phyloP scores from a whole-genome alignment of 805 yeast species.

The Suhomyces sp. region DNA sequence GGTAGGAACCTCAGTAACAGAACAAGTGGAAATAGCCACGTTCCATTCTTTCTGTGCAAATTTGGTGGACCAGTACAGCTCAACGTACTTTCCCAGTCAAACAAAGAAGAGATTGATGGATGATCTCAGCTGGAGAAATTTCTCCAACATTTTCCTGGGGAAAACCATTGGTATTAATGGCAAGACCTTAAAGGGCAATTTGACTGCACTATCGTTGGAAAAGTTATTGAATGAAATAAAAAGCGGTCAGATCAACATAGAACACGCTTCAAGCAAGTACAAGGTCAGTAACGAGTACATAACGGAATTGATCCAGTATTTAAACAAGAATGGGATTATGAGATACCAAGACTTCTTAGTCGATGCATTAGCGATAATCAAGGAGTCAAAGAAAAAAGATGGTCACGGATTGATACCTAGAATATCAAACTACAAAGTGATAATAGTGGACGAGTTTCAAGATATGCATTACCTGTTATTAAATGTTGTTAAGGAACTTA shows the following conservation, averaged over 20 bases:
- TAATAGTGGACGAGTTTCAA: conserved; percentile 73
- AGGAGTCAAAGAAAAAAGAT: conserved; percentile 6
- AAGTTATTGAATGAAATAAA: conserved; percentile 23
- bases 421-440: conserved; percentile 28
- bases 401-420: conserved; percentile 17
- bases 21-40: conserved; percentile 48
- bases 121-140: conserved; percentile 51
- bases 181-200: conserved; percentile 19
- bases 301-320: conserved; percentile 24
- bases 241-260: conserved; percentile 19
- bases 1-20: conserved; percentile 35
- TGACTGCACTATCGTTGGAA: conserved; percentile 25
- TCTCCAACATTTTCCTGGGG: conserved; percentile 34
- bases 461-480: conserved; percentile 58
- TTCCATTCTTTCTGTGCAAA: conserved; percentile 63
- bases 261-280: conserved; percentile 23
- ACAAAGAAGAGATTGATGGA: conserved; percentile 42
- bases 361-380: conserved; percentile 29
- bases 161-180: conserved; percentile 32
- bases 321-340: conserved; percentile 34
- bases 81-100: conserved; percentile 11
- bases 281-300: conserved; percentile 28
- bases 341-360: conserved; percentile 37
- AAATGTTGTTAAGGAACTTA: conserved; percentile 39
- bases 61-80: conserved; percentile 41